Conservation (phyloP, 2,329 filamentous ascomycete genomes). For the Achaetomium macrosporum region DNA sequence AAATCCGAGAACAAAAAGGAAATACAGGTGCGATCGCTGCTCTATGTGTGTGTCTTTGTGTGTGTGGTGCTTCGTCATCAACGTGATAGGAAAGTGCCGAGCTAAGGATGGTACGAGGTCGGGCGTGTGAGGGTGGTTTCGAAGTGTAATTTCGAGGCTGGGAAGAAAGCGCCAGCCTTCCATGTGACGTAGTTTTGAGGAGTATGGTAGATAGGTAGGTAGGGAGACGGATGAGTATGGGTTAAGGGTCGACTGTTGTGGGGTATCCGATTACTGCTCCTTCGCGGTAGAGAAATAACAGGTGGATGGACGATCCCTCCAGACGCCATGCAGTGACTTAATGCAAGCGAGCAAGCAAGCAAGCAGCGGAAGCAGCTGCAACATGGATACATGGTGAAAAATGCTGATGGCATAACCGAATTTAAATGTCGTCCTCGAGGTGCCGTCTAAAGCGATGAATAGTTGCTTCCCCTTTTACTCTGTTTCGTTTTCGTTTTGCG, state of each 20-base stretch:
- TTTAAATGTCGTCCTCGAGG: background rate
- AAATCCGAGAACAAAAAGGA: background rate
- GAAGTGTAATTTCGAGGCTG: background rate
- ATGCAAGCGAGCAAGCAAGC: background rate
- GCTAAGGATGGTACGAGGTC: background rate
- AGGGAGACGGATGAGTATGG: background rate
- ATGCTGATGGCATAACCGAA: slow-evolving; percentile 6
- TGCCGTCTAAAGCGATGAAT: slow-evolving; percentile 10
- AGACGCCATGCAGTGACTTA: background rate
- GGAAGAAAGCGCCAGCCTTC: background rate
- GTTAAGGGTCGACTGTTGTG: background rate
- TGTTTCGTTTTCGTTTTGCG: background rate
- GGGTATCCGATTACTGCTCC: slow-evolving; percentile 5
- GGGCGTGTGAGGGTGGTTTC: background rate
- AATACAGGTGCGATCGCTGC: background rate
- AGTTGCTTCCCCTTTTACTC: background rate
- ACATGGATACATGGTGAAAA: background rate
- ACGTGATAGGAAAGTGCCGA: background rate
- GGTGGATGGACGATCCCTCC: background rate
- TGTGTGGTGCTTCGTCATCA: background rate
- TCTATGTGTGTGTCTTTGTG: background rate
- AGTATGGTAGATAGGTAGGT: background rate
- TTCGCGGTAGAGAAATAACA: background rate
- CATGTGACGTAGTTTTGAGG: background rate
- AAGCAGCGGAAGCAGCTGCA: background rate